phyloP scores from a whole-genome alignment of 257 asterid genomes.

The Nicotiana tomentosiformis region DNA sequence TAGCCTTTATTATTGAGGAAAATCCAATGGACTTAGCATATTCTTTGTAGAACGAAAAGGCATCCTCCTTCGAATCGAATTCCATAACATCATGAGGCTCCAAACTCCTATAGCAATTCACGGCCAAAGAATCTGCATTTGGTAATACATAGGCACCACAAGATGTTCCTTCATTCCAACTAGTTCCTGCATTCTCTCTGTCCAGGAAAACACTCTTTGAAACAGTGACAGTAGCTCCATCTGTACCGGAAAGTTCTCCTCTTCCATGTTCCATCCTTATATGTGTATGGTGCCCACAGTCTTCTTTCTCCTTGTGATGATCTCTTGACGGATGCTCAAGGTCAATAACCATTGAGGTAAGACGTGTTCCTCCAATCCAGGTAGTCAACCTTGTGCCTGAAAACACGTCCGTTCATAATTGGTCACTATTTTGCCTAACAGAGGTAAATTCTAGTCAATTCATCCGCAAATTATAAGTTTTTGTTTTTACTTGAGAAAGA shows the following conservation, averaged over 20 bases:
- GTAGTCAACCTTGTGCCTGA: not conserved
- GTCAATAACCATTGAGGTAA: slow-evolving; percentile 25
- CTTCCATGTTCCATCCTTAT: not conserved
- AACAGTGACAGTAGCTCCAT: slow-evolving; percentile 19
- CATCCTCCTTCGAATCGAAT: slow-evolving; percentile 53
- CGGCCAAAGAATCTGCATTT: slow-evolving; percentile 12
- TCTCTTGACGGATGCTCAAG: slow-evolving; percentile 21
- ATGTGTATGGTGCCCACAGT: not conserved
- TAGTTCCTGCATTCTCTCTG: not conserved
- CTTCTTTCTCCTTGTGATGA: slow-evolving; percentile 11
- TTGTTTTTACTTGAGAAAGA: not conserved
- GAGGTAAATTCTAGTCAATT: not conserved
- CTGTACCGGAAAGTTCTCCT: slow-evolving; percentile 12
- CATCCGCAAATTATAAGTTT: not conserved
- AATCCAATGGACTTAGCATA: slow-evolving; percentile 40
- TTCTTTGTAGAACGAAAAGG: slow-evolving; percentile 37
- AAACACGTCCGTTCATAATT: not conserved
- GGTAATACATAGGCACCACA: not conserved
- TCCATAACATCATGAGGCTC: slow-evolving; percentile 39
- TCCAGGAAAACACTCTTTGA: not conserved
- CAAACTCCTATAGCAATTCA: slow-evolving; percentile 9
- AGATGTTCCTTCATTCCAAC: slow-evolving; percentile 6
- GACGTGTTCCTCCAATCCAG: not conserved
- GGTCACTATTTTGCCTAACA: not conserved
- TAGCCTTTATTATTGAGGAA: slow-evolving; percentile 46